A percentile compares a stretch with the other conserved stretches of the same genome.
Conservation (phyloP, 177 flowering plant species). For the Vitis hybrid region DNA sequence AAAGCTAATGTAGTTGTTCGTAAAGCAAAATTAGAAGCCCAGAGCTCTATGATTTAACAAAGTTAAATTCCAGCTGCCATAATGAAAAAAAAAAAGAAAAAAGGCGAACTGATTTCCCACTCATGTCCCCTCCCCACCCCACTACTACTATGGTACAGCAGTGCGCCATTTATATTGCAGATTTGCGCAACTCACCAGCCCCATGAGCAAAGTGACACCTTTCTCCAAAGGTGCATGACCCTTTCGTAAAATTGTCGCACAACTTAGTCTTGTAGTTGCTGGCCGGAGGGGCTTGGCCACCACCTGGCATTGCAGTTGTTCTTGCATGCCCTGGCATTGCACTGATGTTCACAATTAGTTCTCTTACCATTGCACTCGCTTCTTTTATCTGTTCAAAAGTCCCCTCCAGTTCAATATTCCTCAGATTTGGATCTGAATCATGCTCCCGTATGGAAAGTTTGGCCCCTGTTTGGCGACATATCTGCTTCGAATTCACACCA, state of each 20-base stretch:
- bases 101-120: no score
- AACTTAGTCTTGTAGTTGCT: slow-evolving; percentile 76
- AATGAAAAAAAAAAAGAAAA: not conserved
- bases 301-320: slow-evolving; percentile 14
- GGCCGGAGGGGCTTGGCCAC: slow-evolving; percentile 20
- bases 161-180: slow-evolving; percentile 26
- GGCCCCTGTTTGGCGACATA: slow-evolving; percentile 74
- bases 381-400: slow-evolving; percentile 80
- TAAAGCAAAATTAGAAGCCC: no score
- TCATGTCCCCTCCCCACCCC: no score
- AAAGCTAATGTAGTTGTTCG: no score
- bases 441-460: slow-evolving; percentile 81
- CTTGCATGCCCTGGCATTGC: slow-evolving; percentile 27
- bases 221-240: slow-evolving; percentile 81
- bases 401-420: slow-evolving; percentile 86
- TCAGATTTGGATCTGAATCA: slow-evolving; percentile 67
- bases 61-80: slow-evolving; percentile 9
- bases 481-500: slow-evolving; percentile 86
- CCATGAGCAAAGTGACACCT: slow-evolving; percentile 91
- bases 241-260: slow-evolving; percentile 77
- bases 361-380: slow-evolving; percentile 82
- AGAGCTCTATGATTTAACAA: not conserved
- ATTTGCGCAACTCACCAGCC: slow-evolving; percentile 57
- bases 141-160: not conserved
- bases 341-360: slow-evolving; percentile 56